Conservation (phyloP, 2,329 filamentous ascomycete genomes). For the Colletotrichum caudatum region DNA sequence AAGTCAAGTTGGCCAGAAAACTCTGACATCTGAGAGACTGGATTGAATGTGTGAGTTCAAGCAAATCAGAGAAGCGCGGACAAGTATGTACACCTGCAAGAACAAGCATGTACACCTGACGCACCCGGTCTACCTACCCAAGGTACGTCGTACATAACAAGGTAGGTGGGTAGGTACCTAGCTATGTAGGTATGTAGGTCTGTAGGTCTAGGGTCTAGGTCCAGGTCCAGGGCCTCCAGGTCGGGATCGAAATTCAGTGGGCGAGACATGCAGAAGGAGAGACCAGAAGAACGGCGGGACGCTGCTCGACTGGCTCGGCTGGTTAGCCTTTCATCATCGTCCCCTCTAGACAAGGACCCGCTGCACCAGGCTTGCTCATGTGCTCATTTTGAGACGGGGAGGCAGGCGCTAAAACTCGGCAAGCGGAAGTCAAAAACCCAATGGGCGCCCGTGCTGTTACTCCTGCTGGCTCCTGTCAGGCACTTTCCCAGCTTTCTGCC, state of each 20-base stretch:
- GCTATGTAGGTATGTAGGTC: too few species aligned
- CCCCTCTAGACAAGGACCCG: conserved; percentile 48
- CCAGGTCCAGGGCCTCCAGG: conserved; percentile 1
- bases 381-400: conserved; percentile 59
- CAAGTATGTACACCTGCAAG: conserved; percentile 1
- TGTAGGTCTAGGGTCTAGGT: not conserved
- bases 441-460: conserved; percentile 23
- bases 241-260: conserved; percentile 6
- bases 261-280: conserved; percentile 4
- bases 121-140: not conserved
- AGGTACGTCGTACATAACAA: too few species aligned
- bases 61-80: too few species aligned
- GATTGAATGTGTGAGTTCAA: not conserved
- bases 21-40: not conserved
- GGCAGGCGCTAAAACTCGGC: conserved; percentile 56
- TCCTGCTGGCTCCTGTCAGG: conserved; percentile 12
- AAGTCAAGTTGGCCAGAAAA: not conserved
- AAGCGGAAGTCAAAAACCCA: conserved; percentile 49
- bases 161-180: too few species aligned
- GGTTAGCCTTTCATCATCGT: conserved; percentile 38
- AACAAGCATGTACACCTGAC: not conserved
- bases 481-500: conserved; percentile 14
- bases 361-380: conserved; percentile 60
- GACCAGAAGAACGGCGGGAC: conserved; percentile 16
- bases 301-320: conserved; percentile 27